These are phyloP conservation scores for Aureobasidium sp. DNA, from an alignment of 2,329 filamentous ascomycete species.

Conservation along the genomic window DNA sequence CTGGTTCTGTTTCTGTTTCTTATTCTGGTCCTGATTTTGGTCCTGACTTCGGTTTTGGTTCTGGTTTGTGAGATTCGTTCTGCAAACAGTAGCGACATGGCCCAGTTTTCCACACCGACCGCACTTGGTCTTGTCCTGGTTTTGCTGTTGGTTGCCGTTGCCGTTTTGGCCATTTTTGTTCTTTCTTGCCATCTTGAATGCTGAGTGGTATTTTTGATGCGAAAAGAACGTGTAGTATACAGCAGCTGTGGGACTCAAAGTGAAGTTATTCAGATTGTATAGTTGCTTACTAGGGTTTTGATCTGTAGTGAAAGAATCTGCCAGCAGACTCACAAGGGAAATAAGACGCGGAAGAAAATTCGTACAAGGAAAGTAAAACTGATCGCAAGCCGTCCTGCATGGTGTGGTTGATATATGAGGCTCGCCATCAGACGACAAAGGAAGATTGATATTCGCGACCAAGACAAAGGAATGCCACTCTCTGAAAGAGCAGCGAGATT, in stretches of 20 bases:
- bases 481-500: not conserved
- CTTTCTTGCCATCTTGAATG: too few relatives aligned
- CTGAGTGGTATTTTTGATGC: too few relatives aligned
- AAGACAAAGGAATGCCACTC: not conserved
- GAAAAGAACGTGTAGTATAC: too few relatives aligned
- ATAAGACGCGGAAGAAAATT: not conserved
- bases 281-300: not conserved
- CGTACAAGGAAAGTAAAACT: not conserved
- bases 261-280: not conserved
- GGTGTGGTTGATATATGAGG: not conserved
- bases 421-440: not conserved
- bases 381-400: not conserved
- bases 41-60: not conserved
- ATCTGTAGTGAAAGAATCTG: not conserved
- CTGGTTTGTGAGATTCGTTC: too few relatives aligned
- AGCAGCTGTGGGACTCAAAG: too few relatives aligned
- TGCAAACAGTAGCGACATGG: too few relatives aligned
- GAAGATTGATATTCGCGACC: not conserved
- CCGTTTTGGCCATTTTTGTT: not conserved
- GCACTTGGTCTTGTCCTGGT: not conserved
- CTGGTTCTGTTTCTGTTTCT: not conserved
- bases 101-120: too few relatives aligned
- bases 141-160: not conserved
- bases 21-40: not conserved
- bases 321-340: slow-evolving; percentile 4